Evolutionary conservation across 495 filamentous ascomycete species (phyloP), one percentile per base, ranked within the genome.

Genomic region (Hypoxylon fuscum): DNA sequence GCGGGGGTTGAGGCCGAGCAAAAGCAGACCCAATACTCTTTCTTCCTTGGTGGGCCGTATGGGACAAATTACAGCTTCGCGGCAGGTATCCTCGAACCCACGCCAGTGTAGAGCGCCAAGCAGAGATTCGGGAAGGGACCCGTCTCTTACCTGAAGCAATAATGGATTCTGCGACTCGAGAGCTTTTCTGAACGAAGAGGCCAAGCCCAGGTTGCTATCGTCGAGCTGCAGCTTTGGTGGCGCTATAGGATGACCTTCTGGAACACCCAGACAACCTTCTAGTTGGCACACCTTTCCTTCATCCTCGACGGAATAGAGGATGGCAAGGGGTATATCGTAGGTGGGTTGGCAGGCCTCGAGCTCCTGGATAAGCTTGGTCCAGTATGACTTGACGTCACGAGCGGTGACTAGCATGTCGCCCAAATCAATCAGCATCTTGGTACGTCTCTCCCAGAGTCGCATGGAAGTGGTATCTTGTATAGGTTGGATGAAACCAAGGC

Each of bases 1-100:
- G 15, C 88, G 76, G 34, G 88, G 87, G 71, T 91, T 91, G 2
- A 87, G 69, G 21, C 88, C 88, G 59, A 90, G 75, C 0, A 90
- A 80, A 22, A 90, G 73, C 60, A 90, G 90, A 2, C 88, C 88
- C 5, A 90, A 75, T 7, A 82, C 76, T 2, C 77, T 77, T 22
- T 84, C 80, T 1, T 82, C 85, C 11, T 83, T 89, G 4, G 87
- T 90, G 2, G 87, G 84, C 53, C 88, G 85, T 32, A 91, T 84
- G 0, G 88, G 86, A 62, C 88, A 90, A n/a, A 89, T 77, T n/a
- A 91, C 86, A 32, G 84, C 81, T 6, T 86, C 82, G 4, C 76
- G 76, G 60, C 85, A 87, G 0, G 81, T 78, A 53, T 90, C 86
- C 7, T 82, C 79, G 62, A 86, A 89, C 1, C 88, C 88, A 47